Percentiles rank a stretch among this genome's conserved stretches.
phyloP scores from a whole-genome alignment of 2,329 filamentous ascomycete genomes.

The Ophiostoma ulmi region DNA sequence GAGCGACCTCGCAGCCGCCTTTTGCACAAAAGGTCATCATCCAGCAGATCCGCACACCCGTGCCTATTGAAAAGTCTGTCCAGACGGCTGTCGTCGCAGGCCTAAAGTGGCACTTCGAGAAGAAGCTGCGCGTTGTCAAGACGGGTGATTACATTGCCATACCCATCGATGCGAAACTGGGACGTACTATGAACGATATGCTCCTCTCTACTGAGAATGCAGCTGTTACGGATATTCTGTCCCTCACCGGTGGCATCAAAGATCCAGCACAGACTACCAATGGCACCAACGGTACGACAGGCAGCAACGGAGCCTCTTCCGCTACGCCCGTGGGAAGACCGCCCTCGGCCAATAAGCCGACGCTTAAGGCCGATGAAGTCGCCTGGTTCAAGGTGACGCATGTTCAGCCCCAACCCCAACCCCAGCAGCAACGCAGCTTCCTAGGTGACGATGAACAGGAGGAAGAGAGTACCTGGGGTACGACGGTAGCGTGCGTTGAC shows the following conservation, averaged over 20 bases:
- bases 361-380: constrained; percentile 52
- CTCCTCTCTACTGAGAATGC: constrained; percentile 52
- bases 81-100: constrained; percentile 83
- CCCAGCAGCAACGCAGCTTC: constrained; percentile 30
- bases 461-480: constrained; percentile 69
- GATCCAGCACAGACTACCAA: not conserved
- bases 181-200: constrained; percentile 72
- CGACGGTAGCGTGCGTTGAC: constrained; percentile 75
- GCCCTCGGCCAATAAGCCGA: not conserved
- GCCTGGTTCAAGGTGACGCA: constrained; percentile 92
- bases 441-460: constrained; percentile 50
- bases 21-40: constrained; percentile 74
- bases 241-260: constrained; percentile 42
- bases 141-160: constrained; percentile 85
- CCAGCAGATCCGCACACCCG: constrained; percentile 80
- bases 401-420: constrained; percentile 51
- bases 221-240: constrained; percentile 66
- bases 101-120: constrained; percentile 82
- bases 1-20: constrained; percentile 51
- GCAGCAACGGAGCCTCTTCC: constrained; percentile 23
- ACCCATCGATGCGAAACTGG: constrained; percentile 79
- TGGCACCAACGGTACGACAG: not conserved
- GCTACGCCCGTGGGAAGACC: not conserved
- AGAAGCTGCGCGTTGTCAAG: constrained; percentile 74
- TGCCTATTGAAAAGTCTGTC: constrained; percentile 77